Conservation (phyloP, 2,329 filamentous ascomycete species). For the Dryadomyces quercivorus region DNA sequence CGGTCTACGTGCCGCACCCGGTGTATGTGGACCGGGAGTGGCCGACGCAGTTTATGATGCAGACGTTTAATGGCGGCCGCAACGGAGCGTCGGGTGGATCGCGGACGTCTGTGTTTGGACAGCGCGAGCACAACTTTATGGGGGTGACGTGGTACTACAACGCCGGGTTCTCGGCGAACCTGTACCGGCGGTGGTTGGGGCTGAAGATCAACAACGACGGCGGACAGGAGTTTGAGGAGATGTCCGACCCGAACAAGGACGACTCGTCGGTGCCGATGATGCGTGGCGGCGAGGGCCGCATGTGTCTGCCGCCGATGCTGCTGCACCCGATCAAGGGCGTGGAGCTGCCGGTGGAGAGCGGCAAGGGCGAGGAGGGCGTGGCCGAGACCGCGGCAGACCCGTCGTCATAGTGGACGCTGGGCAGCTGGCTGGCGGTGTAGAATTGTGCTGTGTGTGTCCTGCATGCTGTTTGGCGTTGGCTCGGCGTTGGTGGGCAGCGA, state of each 20-base stretch:
- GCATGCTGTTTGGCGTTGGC: neutral
- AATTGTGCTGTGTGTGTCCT: neutral
- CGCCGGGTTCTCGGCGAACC: constrained; percentile 63
- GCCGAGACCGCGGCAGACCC: constrained; percentile 38
- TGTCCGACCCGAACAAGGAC: constrained; percentile 37
- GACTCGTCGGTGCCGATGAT: constrained; percentile 36
- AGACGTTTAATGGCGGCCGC: constrained; percentile 66
- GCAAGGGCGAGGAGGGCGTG: constrained; percentile 33
- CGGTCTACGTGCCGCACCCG: constrained; percentile 81
- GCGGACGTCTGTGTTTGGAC: constrained; percentile 62
- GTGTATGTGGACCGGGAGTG: constrained; percentile 79
- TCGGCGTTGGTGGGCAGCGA: neutral
- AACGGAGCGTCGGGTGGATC: constrained; percentile 66
- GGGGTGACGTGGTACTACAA: constrained; percentile 91
- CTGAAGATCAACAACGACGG: constrained; percentile 68
- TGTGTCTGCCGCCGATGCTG: constrained; percentile 85
- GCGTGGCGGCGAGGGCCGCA: constrained; percentile 63
- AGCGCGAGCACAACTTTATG: constrained; percentile 78
- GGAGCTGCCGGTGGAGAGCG: constrained; percentile 49
- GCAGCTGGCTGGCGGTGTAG: neutral
- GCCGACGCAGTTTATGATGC: constrained; percentile 66
- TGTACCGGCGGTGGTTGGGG: constrained; percentile 81
- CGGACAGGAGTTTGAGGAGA: constrained; percentile 62
- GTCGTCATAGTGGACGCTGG: constrained; percentile 18
- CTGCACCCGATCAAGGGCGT: constrained; percentile 79